A percentile compares a stretch with the other conserved stretches of the same genome.
phyloP scores from a whole-genome alignment of 2,329 filamentous ascomycete genomes.

The Harringtonia lauricola region DNA sequence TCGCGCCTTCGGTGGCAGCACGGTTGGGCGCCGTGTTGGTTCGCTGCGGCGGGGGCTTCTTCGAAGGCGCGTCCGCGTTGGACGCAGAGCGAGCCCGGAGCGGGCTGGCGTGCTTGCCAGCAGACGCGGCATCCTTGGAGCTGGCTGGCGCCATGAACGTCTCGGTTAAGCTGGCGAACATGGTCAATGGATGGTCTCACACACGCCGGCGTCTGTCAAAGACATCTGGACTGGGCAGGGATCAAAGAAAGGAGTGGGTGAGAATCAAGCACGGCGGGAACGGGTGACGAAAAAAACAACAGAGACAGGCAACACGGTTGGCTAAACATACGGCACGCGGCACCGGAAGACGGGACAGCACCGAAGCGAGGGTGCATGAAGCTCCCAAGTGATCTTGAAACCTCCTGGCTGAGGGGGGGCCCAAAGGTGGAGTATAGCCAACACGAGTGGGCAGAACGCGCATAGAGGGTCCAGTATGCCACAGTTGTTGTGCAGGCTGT shows the following conservation, averaged over 20 bases:
- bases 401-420: conserved; percentile 3
- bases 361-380: conserved; percentile 9
- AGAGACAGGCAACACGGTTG: no score
- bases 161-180: conserved; percentile 18
- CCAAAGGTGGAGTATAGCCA: conserved; percentile 3
- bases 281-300: background rate
- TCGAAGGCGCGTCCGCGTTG: conserved; percentile 8
- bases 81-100: conserved; percentile 19
- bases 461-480: background rate
- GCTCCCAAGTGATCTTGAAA: conserved; percentile 9
- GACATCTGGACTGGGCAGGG: no score
- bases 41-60: background rate
- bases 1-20: background rate
- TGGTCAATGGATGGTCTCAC: conserved; percentile 9
- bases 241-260: background rate
- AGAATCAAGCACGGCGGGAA: background rate
- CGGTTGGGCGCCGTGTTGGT: conserved; percentile 2
- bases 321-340: no score
- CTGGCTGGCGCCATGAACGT: conserved; percentile 18
- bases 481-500: background rate
- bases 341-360: background rate
- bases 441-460: background rate
- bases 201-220: no score
- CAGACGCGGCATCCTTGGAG: conserved; percentile 12
- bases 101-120: conserved; percentile 15